Evolutionary conservation across 768 basidiomycete species (phyloP), one percentile per base, ranked within the genome.

Genomic region (Boletales sp.): DNA sequence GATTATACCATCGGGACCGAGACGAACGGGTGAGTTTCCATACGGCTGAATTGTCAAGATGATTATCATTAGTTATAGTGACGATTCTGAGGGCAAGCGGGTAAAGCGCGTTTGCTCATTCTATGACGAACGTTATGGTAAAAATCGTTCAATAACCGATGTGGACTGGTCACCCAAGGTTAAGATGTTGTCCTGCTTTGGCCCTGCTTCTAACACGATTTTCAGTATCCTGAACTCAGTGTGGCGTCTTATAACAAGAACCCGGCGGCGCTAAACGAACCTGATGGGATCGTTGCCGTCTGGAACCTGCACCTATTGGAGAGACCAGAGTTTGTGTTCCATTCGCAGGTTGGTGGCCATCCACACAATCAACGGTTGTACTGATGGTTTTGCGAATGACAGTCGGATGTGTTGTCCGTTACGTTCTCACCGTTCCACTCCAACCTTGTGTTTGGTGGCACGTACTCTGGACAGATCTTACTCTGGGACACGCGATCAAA

Each of bases 241-340:
- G 90, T 90, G 17, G 94, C 96, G 0, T 89, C 96, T 4, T 99
- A 99, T 65, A 99, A 98, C 75, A 97, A 96, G 75, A 97, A 97
- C 59, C 86, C 92, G 7, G 84, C 87, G 5, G 90, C 93, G 0
- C 68, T 93, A 41, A 94, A 96, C 58, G 96, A 98, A 64, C 95
- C 96, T 0, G 94, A 97, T 57, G 96, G 96, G 9, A 86, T 98
- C 46, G 96, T 95, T 21, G 90, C 91, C 2, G 87, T 99, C 5
- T 99, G 96, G 96, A 98, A 98, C 67, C 72, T 96, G 33, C 96
- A 98, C 65, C 72, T 98, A 5, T 76, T 94, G 2, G 96, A 97
- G 65, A 81, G 95, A 55, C 94, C 96, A 25, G 96, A 99, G 66
- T 99, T 97, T 56, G 82, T 98, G 48, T 98, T 99, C 71, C 96